These are phyloP conservation scores for Hortaea sp. DNA, from an alignment of 2,329 filamentous ascomycete species.

Conservation along the genomic window DNA sequence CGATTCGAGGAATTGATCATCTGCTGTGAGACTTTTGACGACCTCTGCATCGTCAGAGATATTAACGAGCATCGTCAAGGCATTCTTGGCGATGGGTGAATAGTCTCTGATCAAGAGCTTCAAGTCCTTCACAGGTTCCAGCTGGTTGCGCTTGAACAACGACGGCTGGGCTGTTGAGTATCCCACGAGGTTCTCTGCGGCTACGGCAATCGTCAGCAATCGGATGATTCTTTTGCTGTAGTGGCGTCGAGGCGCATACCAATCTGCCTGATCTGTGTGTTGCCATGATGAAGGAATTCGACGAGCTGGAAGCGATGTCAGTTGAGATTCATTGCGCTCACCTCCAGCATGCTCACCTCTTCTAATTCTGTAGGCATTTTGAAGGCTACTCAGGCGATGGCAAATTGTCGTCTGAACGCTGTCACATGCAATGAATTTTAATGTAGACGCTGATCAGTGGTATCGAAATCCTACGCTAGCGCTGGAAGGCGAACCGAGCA, in stretches of 20 bases:
- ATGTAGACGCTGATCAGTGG: no score
- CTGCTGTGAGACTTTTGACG: conserved; percentile 59
- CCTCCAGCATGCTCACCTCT: conserved; percentile 26
- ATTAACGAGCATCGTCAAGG: conserved; percentile 81
- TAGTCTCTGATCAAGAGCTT: conserved; percentile 82
- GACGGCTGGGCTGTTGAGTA: conserved; percentile 66
- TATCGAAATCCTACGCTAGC: no score
- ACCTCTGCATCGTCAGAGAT: conserved; percentile 68
- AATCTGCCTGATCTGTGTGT: conserved; percentile 78
- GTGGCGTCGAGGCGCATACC: conserved; percentile 37
- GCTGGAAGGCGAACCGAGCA: no score
- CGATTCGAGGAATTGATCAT: conserved; percentile 70
- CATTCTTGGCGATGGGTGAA: conserved; percentile 87
- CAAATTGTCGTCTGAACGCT: not conserved
- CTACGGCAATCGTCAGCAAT: conserved; percentile 31
- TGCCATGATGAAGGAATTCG: conserved; percentile 85
- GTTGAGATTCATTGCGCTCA: no score
- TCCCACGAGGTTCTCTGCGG: conserved; percentile 76
- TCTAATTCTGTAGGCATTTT: conserved; percentile 42
- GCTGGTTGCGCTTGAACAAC: conserved; percentile 73
- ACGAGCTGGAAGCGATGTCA: conserved; percentile 53
- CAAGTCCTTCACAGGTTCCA: conserved; percentile 73
- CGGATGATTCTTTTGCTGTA: no score
- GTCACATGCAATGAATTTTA: not conserved
- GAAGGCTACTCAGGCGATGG: not conserved